phyloP scores from a whole-genome alignment of 805 yeast genomes.

The Candida germanica region DNA sequence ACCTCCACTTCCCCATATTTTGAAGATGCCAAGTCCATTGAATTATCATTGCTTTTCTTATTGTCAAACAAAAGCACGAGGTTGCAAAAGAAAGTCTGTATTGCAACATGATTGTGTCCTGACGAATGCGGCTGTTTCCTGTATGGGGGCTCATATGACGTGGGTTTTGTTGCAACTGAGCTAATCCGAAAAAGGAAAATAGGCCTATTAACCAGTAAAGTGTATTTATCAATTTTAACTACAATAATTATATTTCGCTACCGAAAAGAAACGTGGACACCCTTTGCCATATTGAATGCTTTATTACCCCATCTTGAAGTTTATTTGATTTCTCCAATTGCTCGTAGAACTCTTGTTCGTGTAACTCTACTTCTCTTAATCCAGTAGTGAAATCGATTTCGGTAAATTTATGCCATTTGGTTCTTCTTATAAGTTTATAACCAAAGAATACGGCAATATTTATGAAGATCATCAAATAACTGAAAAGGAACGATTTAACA shows the following conservation, averaged over 20 bases:
- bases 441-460: conserved; percentile 30
- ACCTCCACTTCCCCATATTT: too few species aligned
- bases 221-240: too few species aligned
- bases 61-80: too few species aligned
- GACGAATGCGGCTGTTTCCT: too few species aligned
- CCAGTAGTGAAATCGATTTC: conserved; percentile 40
- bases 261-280: conserved; percentile 23
- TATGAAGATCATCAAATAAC: conserved; percentile 42
- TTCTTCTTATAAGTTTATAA: conserved; percentile 37
- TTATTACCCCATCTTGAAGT: conserved; percentile 17
- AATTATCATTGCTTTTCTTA: too few species aligned
- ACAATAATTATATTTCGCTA: conserved; percentile 18
- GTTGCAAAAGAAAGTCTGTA: too few species aligned
- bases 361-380: conserved; percentile 36
- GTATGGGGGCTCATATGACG: too few species aligned
- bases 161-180: too few species aligned
- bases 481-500: conserved; percentile 40
- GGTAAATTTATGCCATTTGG: conserved; percentile 28
- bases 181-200: too few species aligned
- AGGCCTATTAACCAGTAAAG: too few species aligned
- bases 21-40: too few species aligned
- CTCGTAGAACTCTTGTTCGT: conserved; percentile 34
- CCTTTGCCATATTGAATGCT: conserved; percentile 14
- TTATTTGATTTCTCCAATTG: conserved; percentile 19
- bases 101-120: too few species aligned